Percentiles rank a stretch among this genome's conserved stretches.
These are phyloP conservation scores for Iris pallida DNA, from an alignment of 116 monocot species.

Conservation along the genomic window DNA sequence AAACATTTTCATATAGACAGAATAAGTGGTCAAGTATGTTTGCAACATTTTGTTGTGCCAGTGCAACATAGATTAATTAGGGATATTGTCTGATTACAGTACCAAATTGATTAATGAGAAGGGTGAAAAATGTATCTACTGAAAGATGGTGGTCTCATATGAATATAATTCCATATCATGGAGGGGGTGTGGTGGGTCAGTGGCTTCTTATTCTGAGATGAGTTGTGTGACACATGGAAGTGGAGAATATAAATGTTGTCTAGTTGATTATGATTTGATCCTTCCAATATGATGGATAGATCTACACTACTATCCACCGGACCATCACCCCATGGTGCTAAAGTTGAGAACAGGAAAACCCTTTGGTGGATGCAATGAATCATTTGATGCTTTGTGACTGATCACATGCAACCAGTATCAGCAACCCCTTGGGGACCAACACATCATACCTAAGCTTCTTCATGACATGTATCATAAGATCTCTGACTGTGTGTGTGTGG, in stretches of 20 bases:
- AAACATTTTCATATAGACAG: too few species aligned
- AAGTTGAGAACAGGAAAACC: not conserved
- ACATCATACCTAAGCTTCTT: not conserved
- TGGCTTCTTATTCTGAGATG: not conserved
- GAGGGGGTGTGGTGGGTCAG: not conserved
- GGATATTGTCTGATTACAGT: too few species aligned
- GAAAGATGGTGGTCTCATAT: too few species aligned
- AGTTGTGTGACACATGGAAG: not conserved
- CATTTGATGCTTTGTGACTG: not conserved
- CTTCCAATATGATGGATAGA: not conserved
- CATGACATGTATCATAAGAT: not conserved
- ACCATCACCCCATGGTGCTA: not conserved
- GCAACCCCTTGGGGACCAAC: not conserved
- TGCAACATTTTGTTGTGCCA: too few species aligned
- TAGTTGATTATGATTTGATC: not conserved
- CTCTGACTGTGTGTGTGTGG: not conserved
- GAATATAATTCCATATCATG: not conserved
- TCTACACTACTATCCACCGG: not conserved
- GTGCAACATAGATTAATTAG: too few species aligned
- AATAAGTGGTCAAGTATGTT: too few species aligned
- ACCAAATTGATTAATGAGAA: too few species aligned
- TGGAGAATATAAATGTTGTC: not conserved
- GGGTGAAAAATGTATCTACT: too few species aligned
- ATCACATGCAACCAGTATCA: not conserved
- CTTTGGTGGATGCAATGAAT: not conserved